Percentiles rank a stretch among this genome's conserved stretches.
These are phyloP conservation scores for Pichia sp. DNA, from an alignment of 1,139 yeast species.

Conservation along the genomic window DNA sequence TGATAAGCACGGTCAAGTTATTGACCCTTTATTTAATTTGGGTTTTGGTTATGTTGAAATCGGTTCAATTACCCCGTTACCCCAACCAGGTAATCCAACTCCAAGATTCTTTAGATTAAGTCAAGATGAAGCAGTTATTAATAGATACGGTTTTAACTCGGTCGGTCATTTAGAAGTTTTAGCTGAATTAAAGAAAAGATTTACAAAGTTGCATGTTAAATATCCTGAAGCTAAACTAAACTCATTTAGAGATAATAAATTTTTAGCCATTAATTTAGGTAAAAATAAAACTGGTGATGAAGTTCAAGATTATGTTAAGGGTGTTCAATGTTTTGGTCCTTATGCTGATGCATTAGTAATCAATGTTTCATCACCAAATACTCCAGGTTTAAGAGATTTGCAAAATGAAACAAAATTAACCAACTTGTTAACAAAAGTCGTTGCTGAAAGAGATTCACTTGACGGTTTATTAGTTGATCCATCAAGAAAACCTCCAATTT, in stretches of 20 bases:
- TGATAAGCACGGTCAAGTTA: conserved; percentile 92
- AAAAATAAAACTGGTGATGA: conserved; percentile 91
- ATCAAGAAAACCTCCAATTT: conserved; percentile 55
- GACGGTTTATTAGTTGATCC: conserved; percentile 36
- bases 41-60: conserved; percentile 92
- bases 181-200: conserved; percentile 57
- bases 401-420: conserved; percentile 74
- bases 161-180: conserved; percentile 76
- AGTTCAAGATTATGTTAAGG: conserved; percentile 74
- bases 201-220: conserved; percentile 34
- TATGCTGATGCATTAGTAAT: conserved; percentile 85
- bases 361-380: conserved; percentile 94
- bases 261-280: conserved; percentile 81
- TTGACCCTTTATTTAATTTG: conserved; percentile 66
- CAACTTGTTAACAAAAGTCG: conserved; percentile 57
- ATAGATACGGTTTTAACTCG: conserved; percentile 92
- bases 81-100: conserved; percentile 89
- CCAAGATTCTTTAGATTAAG: conserved; percentile 88
- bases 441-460: conserved; percentile 48
- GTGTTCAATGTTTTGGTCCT: conserved; percentile 74
- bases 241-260: conserved; percentile 57
- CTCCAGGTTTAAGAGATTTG: conserved; percentile 86
- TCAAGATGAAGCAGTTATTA: conserved; percentile 83
- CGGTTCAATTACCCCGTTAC: conserved; percentile 87
- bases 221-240: conserved; percentile 37